Evolutionary conservation across 257 asterid species (phyloP), one percentile per base, ranked within the genome.

Genomic region (Fraxinus anomala): DNA sequence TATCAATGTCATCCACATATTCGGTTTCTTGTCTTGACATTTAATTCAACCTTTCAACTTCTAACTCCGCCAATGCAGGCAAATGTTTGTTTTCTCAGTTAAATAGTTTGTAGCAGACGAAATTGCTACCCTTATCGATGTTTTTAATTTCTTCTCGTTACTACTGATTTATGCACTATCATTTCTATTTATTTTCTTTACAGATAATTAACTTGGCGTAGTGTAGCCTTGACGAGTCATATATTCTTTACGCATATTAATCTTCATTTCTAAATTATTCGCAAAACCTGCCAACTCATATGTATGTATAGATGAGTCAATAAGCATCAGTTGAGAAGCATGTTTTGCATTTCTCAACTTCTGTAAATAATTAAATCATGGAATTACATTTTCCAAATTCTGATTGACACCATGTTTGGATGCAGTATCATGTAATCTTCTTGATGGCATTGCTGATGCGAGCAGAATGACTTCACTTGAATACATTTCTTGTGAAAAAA

Each of bases 271-370:
- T n/a, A 54, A 16, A 21, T 54, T 6, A 21, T 54, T 16, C n/a
- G 17, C 24, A 42, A 42, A 16, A 17, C 23, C 23, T 54, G 5
- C 24, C n/a, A 21, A 7, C 73, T 12, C 49, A 11, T 42, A 42
- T 11, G 49, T 42, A 67, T 59, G 80, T 75, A 72, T 78, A 49
- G 85, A 85, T 81, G 76, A 77, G 82, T 59, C 80, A 81, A 71
- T 72, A 80, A 80, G 79, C 80, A 80, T 71, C 73, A 75, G 84
- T 82, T 86, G 75, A 73, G 77, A 75, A 83, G 87, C 89, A 87
- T 81, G 90, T 68, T 85, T 78, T 83, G 88, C 96, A 85, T 89
- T 87, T 85, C 84, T 73, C 85, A 88, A 89, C 91, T 73, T 79
- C 84, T 74, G 61, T 51, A 24, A 49, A 23, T 19, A 24, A 56